Base-by-base conservation (phyloP, 106 monocot species). In the Triglochin maritima region DNA sequence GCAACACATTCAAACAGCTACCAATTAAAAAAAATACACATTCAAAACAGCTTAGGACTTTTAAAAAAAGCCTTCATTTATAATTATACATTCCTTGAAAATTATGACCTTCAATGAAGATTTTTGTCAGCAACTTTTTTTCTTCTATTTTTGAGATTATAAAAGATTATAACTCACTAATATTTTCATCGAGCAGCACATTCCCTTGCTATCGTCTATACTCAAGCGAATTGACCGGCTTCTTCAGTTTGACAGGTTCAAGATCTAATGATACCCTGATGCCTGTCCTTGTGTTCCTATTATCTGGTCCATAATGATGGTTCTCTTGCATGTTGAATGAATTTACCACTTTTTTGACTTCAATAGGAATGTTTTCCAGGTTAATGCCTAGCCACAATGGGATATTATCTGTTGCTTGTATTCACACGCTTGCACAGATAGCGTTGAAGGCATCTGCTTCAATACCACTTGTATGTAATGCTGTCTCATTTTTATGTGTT, bases 171-270 rank as follows among this genome's bases (percentile, higher is more conserved):
- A 29, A 29, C 29, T 29, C 29, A 29, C 29, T 29, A 29, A 29
- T 29, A 29, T 29, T 29, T 29, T 29, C 29, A 29, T 29, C 29
- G 29, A 8, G 14, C 82, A 98, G 92, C 82, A 78, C 62, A 45
- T 86, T 49, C 41, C 69, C 7, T 72, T 88, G 15, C 52, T 98
- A 56, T 64, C 86, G 50, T 89, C 98, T 59, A 88, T 98, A 57
- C 86, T 98, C 70, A 92, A 98, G 63, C 81, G 82, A 50, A 79
- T 98, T 49, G 98, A 98, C 76, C 84, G 80, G 49, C 82, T 98
- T 9, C 72, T 98, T 68, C 92, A 92, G 74, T 84, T 89, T 80
- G 98, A 98, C 66, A 98, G 88, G 98, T 96, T 4, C 9, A 56
- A 6, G 42, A 4, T 7, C 45, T 4, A 59, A 44, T 61, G 29